Conservation (phyloP, 2,329 filamentous ascomycete genomes). For the Zarea fungicola region DNA sequence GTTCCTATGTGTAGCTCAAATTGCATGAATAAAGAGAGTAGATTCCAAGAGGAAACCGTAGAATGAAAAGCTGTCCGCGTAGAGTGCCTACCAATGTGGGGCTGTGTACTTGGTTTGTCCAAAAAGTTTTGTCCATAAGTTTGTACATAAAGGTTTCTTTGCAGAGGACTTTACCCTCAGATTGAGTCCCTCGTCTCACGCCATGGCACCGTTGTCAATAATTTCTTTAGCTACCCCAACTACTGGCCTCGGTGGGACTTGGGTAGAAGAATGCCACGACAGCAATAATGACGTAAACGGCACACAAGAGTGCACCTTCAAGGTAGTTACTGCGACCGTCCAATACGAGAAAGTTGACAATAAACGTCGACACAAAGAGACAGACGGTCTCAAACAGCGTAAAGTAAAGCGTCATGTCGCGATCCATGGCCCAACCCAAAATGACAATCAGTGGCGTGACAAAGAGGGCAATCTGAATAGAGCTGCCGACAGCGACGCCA, state of each 20-base stretch:
- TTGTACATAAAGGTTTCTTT: no score
- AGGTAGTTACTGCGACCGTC: slow-evolving; percentile 85
- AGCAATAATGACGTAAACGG: slow-evolving; percentile 63
- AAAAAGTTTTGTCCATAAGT: no score
- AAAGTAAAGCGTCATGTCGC: slow-evolving; percentile 76
- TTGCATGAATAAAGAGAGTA: no score
- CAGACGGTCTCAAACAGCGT: slow-evolving; percentile 85
- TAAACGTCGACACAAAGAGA: slow-evolving; percentile 76
- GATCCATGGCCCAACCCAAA: slow-evolving; percentile 63
- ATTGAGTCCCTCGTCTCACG: neutral
- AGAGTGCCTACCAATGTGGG: no score
- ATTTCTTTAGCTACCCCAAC: slow-evolving; percentile 23
- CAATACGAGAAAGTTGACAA: slow-evolving; percentile 82
- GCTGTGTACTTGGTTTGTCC: no score
- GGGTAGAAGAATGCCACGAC: slow-evolving; percentile 65
- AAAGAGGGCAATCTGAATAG: slow-evolving; percentile 68
- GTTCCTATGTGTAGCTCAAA: no score
- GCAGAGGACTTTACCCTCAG: no score
- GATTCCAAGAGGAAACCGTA: no score
- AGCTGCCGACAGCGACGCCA: slow-evolving; percentile 64
- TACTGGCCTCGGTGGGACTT: slow-evolving; percentile 41
- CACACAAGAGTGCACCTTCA: slow-evolving; percentile 66
- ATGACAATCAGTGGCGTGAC: slow-evolving; percentile 66
- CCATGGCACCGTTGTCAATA: neutral
- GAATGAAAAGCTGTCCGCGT: no score